A percentile compares a stretch with the other conserved stretches of the same genome.
These are phyloP conservation scores for Candida ficus DNA, from an alignment of 805 yeast species.

Conservation along the genomic window DNA sequence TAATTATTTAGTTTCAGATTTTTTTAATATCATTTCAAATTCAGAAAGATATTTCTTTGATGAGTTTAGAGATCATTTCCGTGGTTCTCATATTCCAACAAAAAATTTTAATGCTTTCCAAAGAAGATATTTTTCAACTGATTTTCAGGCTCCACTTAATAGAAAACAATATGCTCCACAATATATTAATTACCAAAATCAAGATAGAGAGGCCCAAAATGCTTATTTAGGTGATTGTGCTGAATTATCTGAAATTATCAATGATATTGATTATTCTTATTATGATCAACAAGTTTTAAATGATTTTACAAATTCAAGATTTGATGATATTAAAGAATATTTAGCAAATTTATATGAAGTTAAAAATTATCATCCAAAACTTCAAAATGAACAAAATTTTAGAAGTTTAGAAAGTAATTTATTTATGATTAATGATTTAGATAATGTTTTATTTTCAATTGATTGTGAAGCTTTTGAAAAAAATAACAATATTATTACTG, in stretches of 20 bases:
- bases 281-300: background rate
- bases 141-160: background rate
- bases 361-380: constrained; percentile 13
- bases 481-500: constrained; percentile 40
- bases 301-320: constrained; percentile 6
- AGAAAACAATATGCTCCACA: background rate
- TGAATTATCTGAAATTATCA: background rate
- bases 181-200: background rate
- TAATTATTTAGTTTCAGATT: background rate
- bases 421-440: constrained; percentile 8
- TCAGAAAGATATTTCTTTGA: background rate
- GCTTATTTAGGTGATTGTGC: background rate
- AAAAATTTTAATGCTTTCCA: background rate
- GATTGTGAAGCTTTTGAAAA: constrained; percentile 57
- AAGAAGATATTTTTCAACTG: background rate
- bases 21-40: too few species aligned
- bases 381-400: constrained; percentile 7
- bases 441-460: constrained; percentile 31
- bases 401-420: constrained; percentile 7
- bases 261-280: background rate
- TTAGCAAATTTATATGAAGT: constrained; percentile 1
- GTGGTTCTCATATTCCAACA: background rate
- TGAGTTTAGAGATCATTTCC: too few species aligned
- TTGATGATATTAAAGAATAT: constrained; percentile 4
- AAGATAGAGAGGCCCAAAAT: background rate